Percentiles rank a stretch among this genome's conserved stretches.
These are phyloP conservation scores for Amylocarpus encephaloides DNA, from an alignment of 2,329 filamentous ascomycete genomes.

Conservation along the genomic window DNA sequence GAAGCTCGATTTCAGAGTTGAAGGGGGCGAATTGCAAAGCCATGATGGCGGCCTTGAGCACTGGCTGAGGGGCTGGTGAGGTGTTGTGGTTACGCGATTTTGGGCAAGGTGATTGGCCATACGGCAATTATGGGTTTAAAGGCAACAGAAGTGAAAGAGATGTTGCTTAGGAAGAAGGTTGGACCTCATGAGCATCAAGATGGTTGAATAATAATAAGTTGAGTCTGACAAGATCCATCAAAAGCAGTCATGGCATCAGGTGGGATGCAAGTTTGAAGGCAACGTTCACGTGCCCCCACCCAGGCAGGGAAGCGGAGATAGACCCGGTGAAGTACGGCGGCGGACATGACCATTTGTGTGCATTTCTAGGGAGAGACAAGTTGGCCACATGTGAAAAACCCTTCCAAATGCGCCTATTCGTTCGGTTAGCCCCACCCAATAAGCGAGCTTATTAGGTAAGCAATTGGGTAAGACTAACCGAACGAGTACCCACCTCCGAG, in stretches of 20 bases:
- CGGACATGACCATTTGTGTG: background rate
- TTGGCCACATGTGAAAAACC: too few relatives aligned
- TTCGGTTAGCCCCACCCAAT: too few relatives aligned
- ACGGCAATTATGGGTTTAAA: too few relatives aligned
- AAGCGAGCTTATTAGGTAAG: too few relatives aligned
- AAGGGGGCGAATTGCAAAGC: constrained; percentile 77
- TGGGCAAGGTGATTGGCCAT: too few relatives aligned
- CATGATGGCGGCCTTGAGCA: constrained; percentile 14
- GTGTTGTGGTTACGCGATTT: background rate
- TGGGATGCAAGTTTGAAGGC: background rate
- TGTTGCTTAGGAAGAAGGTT: too few relatives aligned
- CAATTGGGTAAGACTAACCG: too few relatives aligned
- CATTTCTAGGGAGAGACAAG: too few relatives aligned
- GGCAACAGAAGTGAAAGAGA: too few relatives aligned
- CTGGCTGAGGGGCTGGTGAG: background rate
- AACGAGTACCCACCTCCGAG: too few relatives aligned
- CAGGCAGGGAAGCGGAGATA: background rate
- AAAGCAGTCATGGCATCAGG: background rate
- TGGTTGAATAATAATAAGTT: background rate
- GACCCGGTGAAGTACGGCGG: background rate
- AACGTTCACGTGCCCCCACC: constrained; percentile 3
- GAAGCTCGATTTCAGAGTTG: constrained; percentile 87
- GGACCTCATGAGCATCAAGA: background rate
- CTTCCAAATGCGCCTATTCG: too few relatives aligned
- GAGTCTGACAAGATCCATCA: background rate